Base-by-base conservation (phyloP, 805 yeast genomes). In the Zygotorulaspora sp. region DNA sequence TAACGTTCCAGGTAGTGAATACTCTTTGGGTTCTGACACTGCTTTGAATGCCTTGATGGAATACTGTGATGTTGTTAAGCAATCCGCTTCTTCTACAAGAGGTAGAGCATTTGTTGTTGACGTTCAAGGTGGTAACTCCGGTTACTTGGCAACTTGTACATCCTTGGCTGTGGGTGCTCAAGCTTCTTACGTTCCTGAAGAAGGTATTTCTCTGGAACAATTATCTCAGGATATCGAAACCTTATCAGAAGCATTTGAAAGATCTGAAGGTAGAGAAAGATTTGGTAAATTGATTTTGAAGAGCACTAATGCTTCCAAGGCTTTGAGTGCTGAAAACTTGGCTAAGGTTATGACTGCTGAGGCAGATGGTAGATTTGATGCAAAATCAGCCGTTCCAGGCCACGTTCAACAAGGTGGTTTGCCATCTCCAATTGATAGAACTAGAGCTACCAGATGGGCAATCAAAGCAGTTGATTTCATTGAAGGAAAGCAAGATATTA, bases 81-180 rank as follows among this genome's bases (percentile, higher is more conserved):
- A 83, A 61, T 74, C 82, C 22, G 92, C 94, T 8, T 74, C 85
- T 11, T 81, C 89, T 12, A 75, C 88, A 1, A 72, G 90, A 70
- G 75, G 83, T 53, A 71, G 92, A 61, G 83, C 80, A 11, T 83
- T 83, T 54, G 85, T 83, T 23, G 84, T 83, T 44, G 94, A 83
- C 55, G 83, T 80, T 20, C 94, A 83, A 66, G 94, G 94, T 53
- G 94, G 94, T 38, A 78, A 83, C 62, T 79, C 85, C 17, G 94
- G 94, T 35, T 83, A 72, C 57, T 75, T 83, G 50, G 88, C 92
- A 14, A 72, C 85, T 2, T 73, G 70, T 50, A 75, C 80, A 10
- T 82, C 81, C 21, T 63, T 84, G 43, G 77, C 80, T 30, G 73
- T 81, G 21, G 90, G 90, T 49, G 81, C 89, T 2, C 74, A 75